A percentile compares a stretch with the other conserved stretches of the same genome.
These are phyloP conservation scores for Trichosanthes cucumerina DNA, from an alignment of 306 rosid species.

Conservation along the genomic window DNA sequence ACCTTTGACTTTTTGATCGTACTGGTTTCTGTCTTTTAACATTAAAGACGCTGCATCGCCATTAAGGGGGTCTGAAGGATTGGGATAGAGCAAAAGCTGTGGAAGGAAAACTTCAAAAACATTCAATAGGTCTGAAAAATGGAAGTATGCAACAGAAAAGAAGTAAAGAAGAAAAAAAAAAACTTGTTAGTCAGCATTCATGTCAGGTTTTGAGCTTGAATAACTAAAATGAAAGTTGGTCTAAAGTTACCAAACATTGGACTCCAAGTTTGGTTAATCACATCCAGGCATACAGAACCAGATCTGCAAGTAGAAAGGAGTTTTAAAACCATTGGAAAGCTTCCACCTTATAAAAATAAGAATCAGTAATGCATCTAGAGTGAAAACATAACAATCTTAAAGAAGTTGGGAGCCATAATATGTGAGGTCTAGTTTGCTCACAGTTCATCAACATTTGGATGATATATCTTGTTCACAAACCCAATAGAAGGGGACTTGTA, in stretches of 20 bases:
- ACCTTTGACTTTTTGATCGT: slow-evolving; percentile 96
- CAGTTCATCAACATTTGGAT: slow-evolving; percentile 97
- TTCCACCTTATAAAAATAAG: background rate
- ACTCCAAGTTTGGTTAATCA: slow-evolving; percentile 97
- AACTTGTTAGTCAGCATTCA: background rate
- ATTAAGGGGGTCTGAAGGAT: slow-evolving; percentile 93
- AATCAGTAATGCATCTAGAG: background rate
- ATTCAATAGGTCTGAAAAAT: slow-evolving; percentile 68
- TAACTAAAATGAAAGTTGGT: background rate
- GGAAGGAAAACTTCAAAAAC: slow-evolving; percentile 98
- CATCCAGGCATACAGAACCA: slow-evolving; percentile 97
- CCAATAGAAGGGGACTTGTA: slow-evolving; percentile 95
- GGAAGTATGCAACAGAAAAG: background rate
- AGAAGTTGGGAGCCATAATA: slow-evolving; percentile 3
- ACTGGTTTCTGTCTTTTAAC: slow-evolving; percentile 77
- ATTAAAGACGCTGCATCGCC: slow-evolving; percentile 94
- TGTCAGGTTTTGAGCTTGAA: background rate
- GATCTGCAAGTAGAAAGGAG: slow-evolving; percentile 50
- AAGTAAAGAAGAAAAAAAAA: background rate
- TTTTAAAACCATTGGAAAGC: background rate
- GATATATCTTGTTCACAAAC: slow-evolving; percentile 90
- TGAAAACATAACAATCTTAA: background rate
- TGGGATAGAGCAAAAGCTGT: slow-evolving; percentile 91
- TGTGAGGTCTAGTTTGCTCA: slow-evolving; percentile 34
- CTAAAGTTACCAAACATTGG: slow-evolving; percentile 85